Percentiles rank a stretch among this genome's conserved stretches.
phyloP scores from a whole-genome alignment of 1,284 basidiomycete genomes.

The Fomitiporia mediterranea region DNA sequence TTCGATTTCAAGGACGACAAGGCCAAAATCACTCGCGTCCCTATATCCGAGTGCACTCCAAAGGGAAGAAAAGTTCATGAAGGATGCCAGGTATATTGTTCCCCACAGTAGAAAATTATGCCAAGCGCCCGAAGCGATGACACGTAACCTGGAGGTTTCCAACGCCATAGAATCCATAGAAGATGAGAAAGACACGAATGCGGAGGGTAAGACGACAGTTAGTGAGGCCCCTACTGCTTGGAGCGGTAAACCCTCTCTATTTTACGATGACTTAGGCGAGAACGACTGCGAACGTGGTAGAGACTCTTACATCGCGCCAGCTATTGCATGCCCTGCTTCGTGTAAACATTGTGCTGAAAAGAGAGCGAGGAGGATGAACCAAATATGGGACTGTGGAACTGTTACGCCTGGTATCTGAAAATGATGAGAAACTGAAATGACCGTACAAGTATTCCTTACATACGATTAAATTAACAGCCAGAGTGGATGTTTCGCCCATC shows the following conservation, averaged over 20 bases:
- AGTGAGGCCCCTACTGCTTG: constrained; percentile 53
- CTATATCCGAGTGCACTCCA: constrained; percentile 43
- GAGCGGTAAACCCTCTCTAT: constrained; percentile 51
- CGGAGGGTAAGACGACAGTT: constrained; percentile 56
- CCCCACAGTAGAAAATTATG: constrained; percentile 57
- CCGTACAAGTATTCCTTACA: constrained; percentile 24
- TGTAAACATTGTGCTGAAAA: constrained; percentile 58
- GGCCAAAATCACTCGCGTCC: constrained; percentile 45
- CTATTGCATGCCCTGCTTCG: constrained; percentile 65
- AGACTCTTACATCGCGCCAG: constrained; percentile 56
- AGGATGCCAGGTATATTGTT: constrained; percentile 33
- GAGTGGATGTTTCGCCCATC: constrained; percentile 1
- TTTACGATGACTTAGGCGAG: constrained; percentile 1
- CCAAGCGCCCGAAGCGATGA: constrained; percentile 63
- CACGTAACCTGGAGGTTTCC: constrained; percentile 42
- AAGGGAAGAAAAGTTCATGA: constrained; percentile 27
- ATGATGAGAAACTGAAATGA: not conserved
- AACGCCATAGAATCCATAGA: constrained; percentile 39
- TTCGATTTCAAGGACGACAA: constrained; percentile 47
- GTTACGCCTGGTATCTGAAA: constrained; percentile 72
- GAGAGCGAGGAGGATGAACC: constrained; percentile 54
- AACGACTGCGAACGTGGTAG: not conserved
- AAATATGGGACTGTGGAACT: constrained; percentile 60
- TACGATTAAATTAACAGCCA: constrained; percentile 40
- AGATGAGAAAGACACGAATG: constrained; percentile 55